phyloP scores from a whole-genome alignment of 768 basidiomycete genomes.

The Filobasidium wieringae region DNA sequence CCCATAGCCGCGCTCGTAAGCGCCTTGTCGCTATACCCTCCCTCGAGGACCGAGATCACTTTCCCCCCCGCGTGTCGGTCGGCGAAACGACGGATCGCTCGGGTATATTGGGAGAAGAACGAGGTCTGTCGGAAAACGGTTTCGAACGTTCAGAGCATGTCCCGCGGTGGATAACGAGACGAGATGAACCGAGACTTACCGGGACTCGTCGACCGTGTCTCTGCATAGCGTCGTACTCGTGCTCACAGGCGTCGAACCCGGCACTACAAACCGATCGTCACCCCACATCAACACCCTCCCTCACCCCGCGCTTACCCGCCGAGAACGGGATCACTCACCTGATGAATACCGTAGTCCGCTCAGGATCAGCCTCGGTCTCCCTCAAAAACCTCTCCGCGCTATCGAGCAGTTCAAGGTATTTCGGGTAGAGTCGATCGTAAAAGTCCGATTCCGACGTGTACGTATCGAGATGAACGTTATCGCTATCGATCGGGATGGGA shows the following conservation, averaged over 20 bases:
- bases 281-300: background rate
- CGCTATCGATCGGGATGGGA: slow-evolving; percentile 15
- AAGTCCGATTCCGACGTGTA: slow-evolving; percentile 65
- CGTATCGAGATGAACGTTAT: slow-evolving; percentile 57
- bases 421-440: slow-evolving; percentile 59
- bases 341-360: slow-evolving; percentile 72
- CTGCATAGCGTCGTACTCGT: slow-evolving; percentile 83
- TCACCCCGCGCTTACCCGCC: background rate
- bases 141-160: background rate
- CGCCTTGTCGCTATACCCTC: slow-evolving; percentile 86
- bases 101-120: slow-evolving; percentile 74
- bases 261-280: slow-evolving; percentile 45
- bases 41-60: slow-evolving; percentile 81
- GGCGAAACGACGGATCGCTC: slow-evolving; percentile 56
- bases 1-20: slow-evolving; percentile 73
- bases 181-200: slow-evolving; percentile 11
- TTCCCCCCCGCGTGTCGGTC: slow-evolving; percentile 55
- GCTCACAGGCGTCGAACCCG: slow-evolving; percentile 89
- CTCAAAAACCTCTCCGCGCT: slow-evolving; percentile 62
- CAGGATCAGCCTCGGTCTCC: slow-evolving; percentile 48
- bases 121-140: slow-evolving; percentile 41
- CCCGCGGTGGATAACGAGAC: background rate
- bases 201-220: slow-evolving; percentile 84
- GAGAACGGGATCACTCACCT: slow-evolving; percentile 47
- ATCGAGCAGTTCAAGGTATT: slow-evolving; percentile 54